Percentiles rank a stretch among this genome's conserved stretches.
Evolutionary conservation across 2,329 filamentous ascomycete genomes (phyloP).

Genomic region (Fusarium paranaense): DNA sequence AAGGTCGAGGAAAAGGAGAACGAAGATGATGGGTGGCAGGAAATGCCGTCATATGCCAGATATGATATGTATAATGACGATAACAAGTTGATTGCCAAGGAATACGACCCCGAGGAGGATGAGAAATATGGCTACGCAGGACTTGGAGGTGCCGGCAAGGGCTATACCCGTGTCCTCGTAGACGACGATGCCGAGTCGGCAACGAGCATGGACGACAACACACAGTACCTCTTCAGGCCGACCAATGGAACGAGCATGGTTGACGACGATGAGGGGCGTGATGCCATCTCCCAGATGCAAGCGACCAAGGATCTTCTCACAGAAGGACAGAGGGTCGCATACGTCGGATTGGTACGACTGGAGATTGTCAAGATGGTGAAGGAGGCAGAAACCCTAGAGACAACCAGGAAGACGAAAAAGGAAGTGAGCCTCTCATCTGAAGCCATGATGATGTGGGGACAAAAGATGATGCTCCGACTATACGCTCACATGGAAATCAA

Average conservation of each 20-base stretch:
- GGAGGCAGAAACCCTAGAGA: constrained; percentile 71
- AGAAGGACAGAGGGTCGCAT: constrained; percentile 94
- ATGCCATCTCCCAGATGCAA: constrained; percentile 90
- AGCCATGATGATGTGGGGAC: constrained; percentile 92
- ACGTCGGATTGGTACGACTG: constrained; percentile 89
- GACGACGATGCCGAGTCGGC: constrained; percentile 95
- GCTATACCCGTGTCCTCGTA: constrained; percentile 93
- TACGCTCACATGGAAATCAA: constrained; percentile 98
- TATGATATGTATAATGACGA: constrained; percentile 98
- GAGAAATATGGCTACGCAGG: constrained; percentile 77
- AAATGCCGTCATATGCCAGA: constrained; percentile 92
- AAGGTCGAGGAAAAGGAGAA: constrained; percentile 66
- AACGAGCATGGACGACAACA: constrained; percentile 98
- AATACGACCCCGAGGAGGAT: constrained; percentile 79
- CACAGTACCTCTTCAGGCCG: constrained; percentile 92
- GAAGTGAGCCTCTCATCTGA: constrained; percentile 76
- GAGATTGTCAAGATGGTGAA: constrained; percentile 82
- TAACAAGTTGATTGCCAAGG: constrained; percentile 85
- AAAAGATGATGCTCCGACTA: constrained; percentile 96
- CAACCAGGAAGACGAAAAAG: constrained; percentile 77
- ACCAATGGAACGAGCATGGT: constrained; percentile 67
- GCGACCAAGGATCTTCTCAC: constrained; percentile 95
- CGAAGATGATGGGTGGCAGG: constrained; percentile 83
- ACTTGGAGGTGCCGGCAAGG: constrained; percentile 90
- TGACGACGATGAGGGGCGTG: constrained; percentile 85